These are phyloP conservation scores for Coemansia asiatica DNA, from an alignment of 192 early-diverging fungal species.

Conservation along the genomic window DNA sequence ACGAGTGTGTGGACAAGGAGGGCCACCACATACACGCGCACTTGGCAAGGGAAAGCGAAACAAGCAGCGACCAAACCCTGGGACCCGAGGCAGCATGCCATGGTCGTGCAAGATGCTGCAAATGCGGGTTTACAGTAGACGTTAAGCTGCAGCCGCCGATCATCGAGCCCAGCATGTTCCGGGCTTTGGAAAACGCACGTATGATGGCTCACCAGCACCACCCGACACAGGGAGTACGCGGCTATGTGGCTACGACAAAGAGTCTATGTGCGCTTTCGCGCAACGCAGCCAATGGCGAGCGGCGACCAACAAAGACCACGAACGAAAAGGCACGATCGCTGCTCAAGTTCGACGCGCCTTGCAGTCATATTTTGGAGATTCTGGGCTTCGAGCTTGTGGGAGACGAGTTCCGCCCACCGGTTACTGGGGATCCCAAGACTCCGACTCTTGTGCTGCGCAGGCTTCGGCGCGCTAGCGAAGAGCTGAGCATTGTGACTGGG, in stretches of 20 bases:
- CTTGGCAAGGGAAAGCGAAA: slow-evolving; percentile 5
- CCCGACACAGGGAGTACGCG: slow-evolving; percentile 37
- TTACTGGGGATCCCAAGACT: neutral
- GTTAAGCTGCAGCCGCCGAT: slow-evolving; percentile 15
- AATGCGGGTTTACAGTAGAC: slow-evolving; percentile 14
- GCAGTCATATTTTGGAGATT: slow-evolving; percentile 28
- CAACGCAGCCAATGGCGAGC: slow-evolving; percentile 35
- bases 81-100: slow-evolving; percentile 7
- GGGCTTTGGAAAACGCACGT: slow-evolving; percentile 23
- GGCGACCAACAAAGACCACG: slow-evolving; percentile 11
- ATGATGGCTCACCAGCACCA: slow-evolving; percentile 26
- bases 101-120: slow-evolving; percentile 32
- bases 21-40: slow-evolving; percentile 45
- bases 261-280: slow-evolving; percentile 20
- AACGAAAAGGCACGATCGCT: slow-evolving; percentile 24
- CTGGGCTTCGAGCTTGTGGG: slow-evolving; percentile 33
- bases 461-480: slow-evolving; percentile 27
- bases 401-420: slow-evolving; percentile 34
- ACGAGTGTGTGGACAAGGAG: slow-evolving; percentile 25
- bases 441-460: slow-evolving; percentile 2
- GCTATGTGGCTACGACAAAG: slow-evolving; percentile 22
- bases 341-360: slow-evolving; percentile 45
- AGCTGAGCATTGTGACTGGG: slow-evolving; percentile 23
- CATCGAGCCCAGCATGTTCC: slow-evolving; percentile 13
- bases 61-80: neutral